These are phyloP conservation scores for Mangifera indica DNA, from an alignment of 345 rosid species.

Conservation along the genomic window DNA sequence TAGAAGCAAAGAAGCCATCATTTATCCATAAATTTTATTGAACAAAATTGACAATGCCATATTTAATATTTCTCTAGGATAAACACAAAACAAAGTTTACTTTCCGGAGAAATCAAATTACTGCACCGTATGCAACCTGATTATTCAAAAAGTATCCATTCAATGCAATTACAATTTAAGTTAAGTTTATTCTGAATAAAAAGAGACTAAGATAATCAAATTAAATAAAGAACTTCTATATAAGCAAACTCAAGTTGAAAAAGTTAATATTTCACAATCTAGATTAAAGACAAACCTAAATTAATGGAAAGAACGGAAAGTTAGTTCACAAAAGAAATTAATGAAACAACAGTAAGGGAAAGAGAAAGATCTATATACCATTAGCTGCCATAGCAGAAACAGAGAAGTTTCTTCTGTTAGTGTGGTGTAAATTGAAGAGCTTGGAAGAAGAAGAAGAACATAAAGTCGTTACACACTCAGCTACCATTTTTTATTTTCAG, in stretches of 20 bases:
- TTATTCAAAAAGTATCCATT: not conserved
- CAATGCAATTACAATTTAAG: not conserved
- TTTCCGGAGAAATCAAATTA: not conserved
- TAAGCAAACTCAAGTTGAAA: not conserved
- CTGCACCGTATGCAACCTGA: not conserved
- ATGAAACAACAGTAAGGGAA: not conserved
- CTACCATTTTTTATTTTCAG: too few relatives aligned
- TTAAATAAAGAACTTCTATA: not conserved
- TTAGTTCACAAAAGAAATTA: not conserved
- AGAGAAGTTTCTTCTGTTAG: slow-evolving; percentile 53
- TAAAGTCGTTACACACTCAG: too few relatives aligned
- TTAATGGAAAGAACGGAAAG: not conserved
- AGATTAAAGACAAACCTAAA: not conserved
- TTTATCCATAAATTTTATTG: not conserved
- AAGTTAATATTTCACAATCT: not conserved
- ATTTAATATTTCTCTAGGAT: not conserved
- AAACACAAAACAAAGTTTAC: not conserved
- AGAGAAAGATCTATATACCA: slow-evolving; percentile 40
- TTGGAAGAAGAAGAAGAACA: slow-evolving; percentile 31
- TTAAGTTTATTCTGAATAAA: not conserved
- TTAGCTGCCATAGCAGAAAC: slow-evolving; percentile 74
- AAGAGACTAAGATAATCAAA: not conserved
- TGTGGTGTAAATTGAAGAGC: slow-evolving; percentile 26
- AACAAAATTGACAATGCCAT: not conserved
- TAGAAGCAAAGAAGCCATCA: not conserved